phyloP scores from a whole-genome alignment of 2,329 filamentous ascomycete genomes.

The Paramyrothecium sp. region DNA sequence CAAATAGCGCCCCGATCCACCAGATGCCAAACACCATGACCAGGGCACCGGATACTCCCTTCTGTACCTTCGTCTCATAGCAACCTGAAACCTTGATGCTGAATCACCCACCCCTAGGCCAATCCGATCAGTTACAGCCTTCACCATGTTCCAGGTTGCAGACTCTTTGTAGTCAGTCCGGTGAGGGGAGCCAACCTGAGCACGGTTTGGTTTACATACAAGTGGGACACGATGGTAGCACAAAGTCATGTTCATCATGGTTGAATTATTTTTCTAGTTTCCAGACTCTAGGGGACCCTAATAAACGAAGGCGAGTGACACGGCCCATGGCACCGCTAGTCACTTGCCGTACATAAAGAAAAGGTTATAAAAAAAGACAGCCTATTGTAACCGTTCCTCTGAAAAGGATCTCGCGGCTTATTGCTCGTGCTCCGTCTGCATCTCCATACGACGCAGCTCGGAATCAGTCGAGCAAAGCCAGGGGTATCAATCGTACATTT shows the following conservation, averaged over 20 bases:
- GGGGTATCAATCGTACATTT: conserved; percentile 21
- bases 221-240: background rate
- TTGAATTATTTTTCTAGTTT: background rate
- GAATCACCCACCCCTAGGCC: background rate
- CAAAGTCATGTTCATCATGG: background rate
- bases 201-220: too few species aligned
- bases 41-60: background rate
- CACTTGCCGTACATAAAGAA: background rate
- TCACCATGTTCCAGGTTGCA: too few species aligned
- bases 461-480: background rate
- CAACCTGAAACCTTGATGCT: background rate
- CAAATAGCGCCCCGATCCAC: background rate
- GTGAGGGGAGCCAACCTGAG: too few species aligned
- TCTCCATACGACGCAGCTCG: background rate
- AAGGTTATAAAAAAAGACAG: background rate
- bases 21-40: background rate
- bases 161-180: too few species aligned
- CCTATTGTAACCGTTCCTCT: background rate
- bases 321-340: background rate
- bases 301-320: background rate
- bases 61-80: background rate
- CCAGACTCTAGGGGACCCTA: too few species aligned
- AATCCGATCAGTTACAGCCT: too few species aligned
- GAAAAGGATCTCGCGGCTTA: background rate
- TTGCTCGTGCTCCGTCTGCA: background rate